These are phyloP conservation scores for Mycena venus DNA, from an alignment of 768 basidiomycete genomes.

Conservation along the genomic window DNA sequence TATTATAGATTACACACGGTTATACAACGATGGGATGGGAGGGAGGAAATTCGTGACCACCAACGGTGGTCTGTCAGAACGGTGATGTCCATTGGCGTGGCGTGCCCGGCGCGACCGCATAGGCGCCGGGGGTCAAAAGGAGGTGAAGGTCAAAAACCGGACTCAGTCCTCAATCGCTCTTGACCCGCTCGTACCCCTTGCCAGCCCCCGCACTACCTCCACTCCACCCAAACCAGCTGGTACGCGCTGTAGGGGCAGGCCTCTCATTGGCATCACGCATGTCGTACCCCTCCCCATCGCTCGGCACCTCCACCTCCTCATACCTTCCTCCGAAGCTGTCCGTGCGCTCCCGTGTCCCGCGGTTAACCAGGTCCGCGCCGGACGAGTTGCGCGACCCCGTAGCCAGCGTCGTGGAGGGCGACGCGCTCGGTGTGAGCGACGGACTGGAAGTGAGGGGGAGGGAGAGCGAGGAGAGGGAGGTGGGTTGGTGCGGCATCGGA, in stretches of 20 bases:
- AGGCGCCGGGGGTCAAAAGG: not conserved
- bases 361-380: conserved; percentile 22
- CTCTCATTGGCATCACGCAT: conserved; percentile 38
- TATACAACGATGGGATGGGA: no score
- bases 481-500: not conserved
- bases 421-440: conserved; percentile 20
- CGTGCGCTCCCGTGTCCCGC: conserved; percentile 57
- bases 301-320: conserved; percentile 80
- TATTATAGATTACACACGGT: no score
- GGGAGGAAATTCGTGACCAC: no score
- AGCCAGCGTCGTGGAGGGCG: conserved; percentile 47
- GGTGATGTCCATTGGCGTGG: not conserved
- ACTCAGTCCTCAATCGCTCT: conserved; percentile 68
- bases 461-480: conserved; percentile 44
- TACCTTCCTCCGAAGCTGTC: conserved; percentile 48
- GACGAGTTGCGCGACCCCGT: conserved; percentile 56
- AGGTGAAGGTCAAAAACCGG: no score
- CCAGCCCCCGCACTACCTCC: conserved; percentile 48
- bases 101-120: no score
- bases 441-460: conserved; percentile 43
- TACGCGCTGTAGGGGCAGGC: conserved; percentile 45
- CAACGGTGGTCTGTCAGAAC: no score
- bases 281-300: conserved; percentile 77
- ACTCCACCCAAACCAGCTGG: conserved; percentile 69
- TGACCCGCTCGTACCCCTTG: conserved; percentile 64